Evolutionary conservation across 495 filamentous ascomycete genomes (phyloP), one percentile per base, ranked within the genome.

Genomic region (Penicillium cosmopolitanum): DNA sequence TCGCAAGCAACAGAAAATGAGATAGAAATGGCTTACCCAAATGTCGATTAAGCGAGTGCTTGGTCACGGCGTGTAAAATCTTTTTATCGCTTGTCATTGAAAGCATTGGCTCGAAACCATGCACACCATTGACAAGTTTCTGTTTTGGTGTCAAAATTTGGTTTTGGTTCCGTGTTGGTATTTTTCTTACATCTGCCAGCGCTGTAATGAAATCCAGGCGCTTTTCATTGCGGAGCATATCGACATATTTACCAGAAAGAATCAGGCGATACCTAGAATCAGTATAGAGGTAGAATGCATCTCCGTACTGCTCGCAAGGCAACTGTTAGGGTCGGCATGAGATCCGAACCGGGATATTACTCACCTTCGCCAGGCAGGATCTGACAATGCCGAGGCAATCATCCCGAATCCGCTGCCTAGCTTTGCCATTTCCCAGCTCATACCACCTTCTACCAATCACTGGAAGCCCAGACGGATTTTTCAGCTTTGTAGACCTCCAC

Each of bases 201-300:
- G 42, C 42, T 46, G 12, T 46, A 11, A 46, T 46, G 9, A 46
- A 46, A 6, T n/a, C n/a, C 3, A 46, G 42, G n/a, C 42, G 42
- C 12, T 46, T 46, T 15, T 46, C 42, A 19, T 46, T 18, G 13
- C 42, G 42, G 5, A 46, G 12, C 12, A n/a, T n/a, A 46, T 46
- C 42, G 18, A n/a, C 42, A 21, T 46, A 46, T 21, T 46, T 46
- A 46, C n/a, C 12, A 46, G 13, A 16, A 16, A 46, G 42, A 19
- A 46, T 46, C 1, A 46, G 42, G 9, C n/a, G 13, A 46, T 15
- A 46, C 16, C n/a, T 46, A 9, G 42, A 46, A 46, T 46, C 42
- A 9, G 42, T 46, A 46, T 46, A 46, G 16, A 46, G 42, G 6
- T 46, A 46, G 18, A 46, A 46, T 6, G 42, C 42, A 19, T 46